Percentiles rank a stretch among this genome's conserved stretches.
Conservation (phyloP, 768 basidiomycete genomes). For the Amanita fuliginea region DNA sequence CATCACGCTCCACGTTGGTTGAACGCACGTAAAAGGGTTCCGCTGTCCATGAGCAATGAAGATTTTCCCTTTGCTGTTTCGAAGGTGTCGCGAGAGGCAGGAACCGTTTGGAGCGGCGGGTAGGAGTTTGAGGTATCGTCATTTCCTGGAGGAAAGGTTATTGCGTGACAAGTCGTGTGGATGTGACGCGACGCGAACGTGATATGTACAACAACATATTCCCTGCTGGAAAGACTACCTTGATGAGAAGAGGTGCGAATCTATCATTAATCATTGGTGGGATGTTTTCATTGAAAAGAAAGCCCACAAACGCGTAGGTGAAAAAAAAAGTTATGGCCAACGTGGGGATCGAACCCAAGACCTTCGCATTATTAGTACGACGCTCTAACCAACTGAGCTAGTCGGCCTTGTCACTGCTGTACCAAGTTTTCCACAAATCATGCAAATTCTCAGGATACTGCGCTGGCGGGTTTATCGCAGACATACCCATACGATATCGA, state of each 20-base stretch:
- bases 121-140: conserved; percentile 16
- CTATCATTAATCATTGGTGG: too few relatives aligned
- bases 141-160: background rate
- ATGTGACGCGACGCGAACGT: background rate
- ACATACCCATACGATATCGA: background rate
- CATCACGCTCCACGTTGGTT: conserved; percentile 15
- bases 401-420: conserved; percentile 38
- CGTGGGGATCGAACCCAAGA: conserved; percentile 76
- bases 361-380: conserved; percentile 83
- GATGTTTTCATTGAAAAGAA: too few relatives aligned
- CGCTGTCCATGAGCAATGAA: conserved; percentile 16
- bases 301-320: too few relatives aligned
- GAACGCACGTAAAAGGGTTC: conserved; percentile 16
- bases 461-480: background rate
- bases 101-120: conserved; percentile 20
- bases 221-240: too few relatives aligned
- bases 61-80: conserved; percentile 7
- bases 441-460: background rate
- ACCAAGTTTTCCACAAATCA: background rate
- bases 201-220: too few relatives aligned
- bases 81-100: conserved; percentile 19
- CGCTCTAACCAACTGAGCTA: conserved; percentile 94
- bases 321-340: conserved; percentile 35
- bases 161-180: background rate
- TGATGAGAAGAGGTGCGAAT: too few relatives aligned